Percentiles rank a stretch among this genome's conserved stretches.
These are phyloP conservation scores for Pseudogymnoascus sp. DNA, from an alignment of 2,329 filamentous ascomycete species.

Conservation along the genomic window DNA sequence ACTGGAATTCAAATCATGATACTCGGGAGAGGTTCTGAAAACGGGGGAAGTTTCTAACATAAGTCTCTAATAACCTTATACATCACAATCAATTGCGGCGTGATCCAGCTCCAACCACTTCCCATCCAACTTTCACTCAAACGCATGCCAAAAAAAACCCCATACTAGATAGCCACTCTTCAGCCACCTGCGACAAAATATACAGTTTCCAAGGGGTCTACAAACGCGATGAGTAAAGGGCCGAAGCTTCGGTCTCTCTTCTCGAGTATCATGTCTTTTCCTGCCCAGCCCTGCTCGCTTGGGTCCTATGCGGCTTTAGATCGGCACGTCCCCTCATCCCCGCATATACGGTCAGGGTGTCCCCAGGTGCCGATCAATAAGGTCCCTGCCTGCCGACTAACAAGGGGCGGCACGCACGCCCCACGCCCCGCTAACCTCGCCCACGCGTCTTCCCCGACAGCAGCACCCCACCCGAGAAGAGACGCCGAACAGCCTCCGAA, in stretches of 20 bases:
- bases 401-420: constrained; percentile 2
- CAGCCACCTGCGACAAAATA: background rate
- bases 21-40: constrained; percentile 9
- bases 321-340: background rate
- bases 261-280: background rate
- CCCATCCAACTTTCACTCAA: background rate
- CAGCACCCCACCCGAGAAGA: background rate
- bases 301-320: background rate
- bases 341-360: background rate
- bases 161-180: background rate
- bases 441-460: background rate
- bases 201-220: background rate
- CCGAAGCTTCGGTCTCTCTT: constrained; percentile 3
- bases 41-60: background rate
- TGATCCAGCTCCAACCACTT: background rate
- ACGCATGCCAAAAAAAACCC: background rate
- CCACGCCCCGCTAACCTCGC: background rate
- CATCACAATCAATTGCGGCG: background rate
- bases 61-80: background rate
- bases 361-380: background rate
- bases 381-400: background rate
- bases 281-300: background rate
- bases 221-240: background rate
- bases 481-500: background rate
- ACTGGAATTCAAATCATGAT: background rate